Conservation (phyloP, 352 stramenopile genomes). For the Pythium vanterpoolii region DNA sequence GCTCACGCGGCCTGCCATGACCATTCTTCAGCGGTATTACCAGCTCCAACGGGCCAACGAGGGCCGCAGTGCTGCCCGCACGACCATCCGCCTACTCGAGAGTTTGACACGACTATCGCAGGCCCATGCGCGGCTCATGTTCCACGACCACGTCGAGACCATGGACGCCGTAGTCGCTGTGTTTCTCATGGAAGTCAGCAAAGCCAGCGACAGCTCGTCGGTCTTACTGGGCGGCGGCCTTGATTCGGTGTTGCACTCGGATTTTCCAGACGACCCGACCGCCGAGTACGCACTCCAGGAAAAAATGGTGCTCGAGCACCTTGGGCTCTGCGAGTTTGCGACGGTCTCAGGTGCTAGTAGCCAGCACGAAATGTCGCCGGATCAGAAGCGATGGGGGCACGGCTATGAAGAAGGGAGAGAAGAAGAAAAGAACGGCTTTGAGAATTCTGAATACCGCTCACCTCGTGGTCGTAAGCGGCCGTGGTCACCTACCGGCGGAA, state of each 20-base stretch:
- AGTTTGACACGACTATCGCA: slow-evolving; percentile 91
- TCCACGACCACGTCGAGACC: slow-evolving; percentile 54
- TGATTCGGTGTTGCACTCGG: slow-evolving; percentile 67
- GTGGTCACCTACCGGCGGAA: not conserved
- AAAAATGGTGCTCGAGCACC: slow-evolving; percentile 63
- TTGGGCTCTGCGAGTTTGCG: slow-evolving; percentile 54
- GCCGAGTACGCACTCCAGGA: slow-evolving; percentile 69
- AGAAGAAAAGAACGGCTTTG: not conserved
- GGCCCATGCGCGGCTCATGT: slow-evolving; percentile 89
- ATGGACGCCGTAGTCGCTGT: slow-evolving; percentile 79
- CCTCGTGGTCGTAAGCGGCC: too few species aligned
- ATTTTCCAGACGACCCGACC: slow-evolving; percentile 55
- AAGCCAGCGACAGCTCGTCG: slow-evolving; percentile 57
- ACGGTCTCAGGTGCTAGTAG: slow-evolving; percentile 19
- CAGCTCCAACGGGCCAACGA: slow-evolving; percentile 67
- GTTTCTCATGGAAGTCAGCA: slow-evolving; percentile 77
- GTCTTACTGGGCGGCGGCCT: slow-evolving; percentile 49
- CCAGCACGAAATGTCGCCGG: not conserved
- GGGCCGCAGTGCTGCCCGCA: slow-evolving; percentile 60
- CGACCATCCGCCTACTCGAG: slow-evolving; percentile 94
- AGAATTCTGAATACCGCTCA: not conserved
- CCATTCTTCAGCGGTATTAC: slow-evolving; percentile 92
- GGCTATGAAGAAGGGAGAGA: not conserved
- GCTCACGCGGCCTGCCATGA: slow-evolving; percentile 75
- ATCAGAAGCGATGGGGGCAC: slow-evolving; percentile 1